Conservation (phyloP, 257 asterid species). For the Hygrophila difformis region DNA sequence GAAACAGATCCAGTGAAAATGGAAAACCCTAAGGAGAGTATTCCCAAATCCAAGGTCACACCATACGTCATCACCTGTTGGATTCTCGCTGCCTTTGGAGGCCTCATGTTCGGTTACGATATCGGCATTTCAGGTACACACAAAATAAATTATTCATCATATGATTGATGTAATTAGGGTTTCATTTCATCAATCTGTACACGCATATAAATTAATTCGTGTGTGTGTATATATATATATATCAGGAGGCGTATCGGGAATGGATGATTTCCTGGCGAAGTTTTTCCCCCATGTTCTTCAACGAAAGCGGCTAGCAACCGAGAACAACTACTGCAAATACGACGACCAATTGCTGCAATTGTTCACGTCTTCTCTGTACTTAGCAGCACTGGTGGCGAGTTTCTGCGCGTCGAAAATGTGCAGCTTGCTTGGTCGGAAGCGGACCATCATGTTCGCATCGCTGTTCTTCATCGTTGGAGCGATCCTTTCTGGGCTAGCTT, state of each 20-base stretch:
- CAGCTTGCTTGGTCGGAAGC: conserved; percentile 38
- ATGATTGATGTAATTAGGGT: no score
- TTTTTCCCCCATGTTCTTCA: conserved; percentile 51
- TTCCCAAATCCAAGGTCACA: no score
- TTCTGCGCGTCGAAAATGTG: conserved; percentile 73
- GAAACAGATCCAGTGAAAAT: no score
- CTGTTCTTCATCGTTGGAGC: conserved; percentile 52
- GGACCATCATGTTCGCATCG: conserved; percentile 49
- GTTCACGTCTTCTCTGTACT: conserved; percentile 69
- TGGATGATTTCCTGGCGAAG: conserved; percentile 72
- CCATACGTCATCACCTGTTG: no score
- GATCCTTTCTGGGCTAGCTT: conserved; percentile 30
- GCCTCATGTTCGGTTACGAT: no score
- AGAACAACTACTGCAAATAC: conserved; percentile 71
- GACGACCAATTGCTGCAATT: conserved; percentile 73
- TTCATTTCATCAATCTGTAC: no score
- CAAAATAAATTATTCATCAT: no score
- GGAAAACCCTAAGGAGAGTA: no score
- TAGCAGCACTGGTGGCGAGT: conserved; percentile 68
- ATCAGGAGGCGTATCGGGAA: conserved; percentile 68
- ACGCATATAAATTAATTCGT: no score
- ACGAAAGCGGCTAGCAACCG: conserved; percentile 30
- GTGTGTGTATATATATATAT: background rate
- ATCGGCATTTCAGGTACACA: no score
- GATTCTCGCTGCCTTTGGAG: no score